Base-by-base conservation (phyloP, 192 early-diverging fungal species). In the Coemansia sp. region DNA sequence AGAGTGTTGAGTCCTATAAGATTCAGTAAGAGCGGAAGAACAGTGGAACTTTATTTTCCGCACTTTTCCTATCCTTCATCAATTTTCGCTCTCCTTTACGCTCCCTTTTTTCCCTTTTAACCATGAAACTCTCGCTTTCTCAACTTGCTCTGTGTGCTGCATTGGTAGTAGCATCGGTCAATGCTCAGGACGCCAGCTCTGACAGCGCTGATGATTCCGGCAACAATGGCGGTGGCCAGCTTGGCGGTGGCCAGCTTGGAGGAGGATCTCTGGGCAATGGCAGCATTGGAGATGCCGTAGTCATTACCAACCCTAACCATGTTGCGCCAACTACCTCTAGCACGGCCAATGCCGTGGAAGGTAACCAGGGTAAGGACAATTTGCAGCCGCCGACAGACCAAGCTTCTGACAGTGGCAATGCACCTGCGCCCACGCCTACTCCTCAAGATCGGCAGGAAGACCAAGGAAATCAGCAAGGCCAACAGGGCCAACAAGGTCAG, bases 111-210 rank as follows among this genome's bases (percentile, higher is more conserved):
- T 12, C 14, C 32, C 51, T 20, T 40, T 12, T 39, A 53, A 20
- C 39, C 39, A 53, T 53, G 52, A 53, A 53, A 18, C 37, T 53
- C 11, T 41, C 52, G 6, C 23, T 53, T 40, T 53, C 52, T 28
- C 20, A 16, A 11, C n/a, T 53, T 40, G 38, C 40, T 21, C 20
- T 53, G 20, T 53, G 52, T 28, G 38, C 52, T 14, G 37, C 21
- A 11, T 17, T 53, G 40, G 52, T 38, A 10, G 40, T 53, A 31
- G 38, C 18, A 6, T 41, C 52, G 20, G 52, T 30, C 37, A 41
- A 53, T 21, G 52, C 52, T 3, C 52, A 53, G 39, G 23, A 53
- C n/a, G 41, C 40, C 37, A 28, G 39, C 26, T 18, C 44, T 4
- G 15, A 23, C 7, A 26, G 16, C 16, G 44, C 18, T 45, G 43